Evolutionary conservation across 2,329 filamentous ascomycete species (phyloP).

Genomic region (Sphaerulina musiva): DNA sequence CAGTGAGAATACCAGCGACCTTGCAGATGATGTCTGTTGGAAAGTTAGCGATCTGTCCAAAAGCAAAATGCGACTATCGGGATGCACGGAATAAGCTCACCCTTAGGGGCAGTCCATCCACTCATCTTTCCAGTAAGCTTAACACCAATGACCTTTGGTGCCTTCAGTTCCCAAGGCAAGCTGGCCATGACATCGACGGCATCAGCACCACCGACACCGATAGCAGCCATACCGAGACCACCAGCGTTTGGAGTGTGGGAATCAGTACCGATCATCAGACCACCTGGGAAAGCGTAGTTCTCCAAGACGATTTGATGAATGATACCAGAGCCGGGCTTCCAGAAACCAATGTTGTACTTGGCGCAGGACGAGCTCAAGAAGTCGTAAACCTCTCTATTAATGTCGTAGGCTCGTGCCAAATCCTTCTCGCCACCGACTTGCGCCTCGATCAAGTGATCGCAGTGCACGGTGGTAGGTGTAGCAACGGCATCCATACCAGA

Average conservation of each 20-base stretch:
- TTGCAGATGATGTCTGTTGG: conserved; percentile 83
- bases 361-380: conserved; percentile 90
- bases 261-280: conserved; percentile 94
- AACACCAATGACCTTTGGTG: conserved; percentile 93
- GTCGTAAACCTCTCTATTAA: conserved; percentile 95
- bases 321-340: conserved; percentile 96
- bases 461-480: conserved; percentile 93
- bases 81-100: conserved; percentile 44
- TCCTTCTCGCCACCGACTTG: conserved; percentile 91
- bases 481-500: conserved; percentile 93
- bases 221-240: conserved; percentile 86
- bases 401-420: conserved; percentile 78
- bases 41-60: conserved; percentile 9
- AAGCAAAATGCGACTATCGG: not conserved
- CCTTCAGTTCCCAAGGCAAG: conserved; percentile 96
- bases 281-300: conserved; percentile 99
- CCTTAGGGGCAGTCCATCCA: conserved; percentile 91
- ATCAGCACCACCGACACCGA: conserved; percentile 96
- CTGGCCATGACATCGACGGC: conserved; percentile 98
- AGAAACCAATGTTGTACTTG: conserved; percentile 99
- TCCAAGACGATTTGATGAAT: conserved; percentile 94
- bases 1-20: conserved; percentile 91
- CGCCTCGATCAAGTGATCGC: conserved; percentile 98
- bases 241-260: conserved; percentile 96
- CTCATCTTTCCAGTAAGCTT: conserved; percentile 83